Base-by-base conservation (phyloP, 2,329 filamentous ascomycete genomes). In the Fusarium protoensiforme region DNA sequence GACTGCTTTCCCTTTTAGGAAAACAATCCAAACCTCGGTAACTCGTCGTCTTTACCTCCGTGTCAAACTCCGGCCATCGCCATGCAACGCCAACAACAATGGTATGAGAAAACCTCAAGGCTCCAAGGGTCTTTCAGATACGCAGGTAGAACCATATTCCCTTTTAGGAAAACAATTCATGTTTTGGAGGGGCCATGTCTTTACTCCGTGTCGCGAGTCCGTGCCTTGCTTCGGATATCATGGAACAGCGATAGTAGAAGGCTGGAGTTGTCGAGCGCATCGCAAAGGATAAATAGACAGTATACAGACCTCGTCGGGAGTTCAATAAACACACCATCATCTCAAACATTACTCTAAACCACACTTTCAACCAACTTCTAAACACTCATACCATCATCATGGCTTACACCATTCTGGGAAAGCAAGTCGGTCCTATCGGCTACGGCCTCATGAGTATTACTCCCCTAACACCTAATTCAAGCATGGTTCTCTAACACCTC, bases 401-500 rank as follows among this genome's bases (percentile, higher is more conserved):
- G 77, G 48, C 67, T 69, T 70, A 75, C 68, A 72, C 62, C 22
- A 72, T 79, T 41, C 58, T 74, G 10, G 64, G 67, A 33, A 77
- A 75, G 24, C 41, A 71, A 59, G 74, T 78, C 48, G 75, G 75
- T n/a, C 62, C 58, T 58, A 75, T 78, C 18, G 74, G 76, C 62
- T 79, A 65, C 29, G 77, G 77, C 39, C 73, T 78, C 61, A 77
- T 79, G 73, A 69, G 77, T 77, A 63, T 39, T 6, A 18, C n/a
- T 46, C 18, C 53, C 53, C 20, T 18, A 31, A n/a, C 11, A 31
- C 18, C 27, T 7, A 31, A 51, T 65, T 79, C 22, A 77, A 80
- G 41, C 20, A 35, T 39, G 29, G 27, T 58, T 62, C 39, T 62
- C 62, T 68, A 41, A 68, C 67, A 57, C 22, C 36, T n/a, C 33